These are phyloP conservation scores for Delphinella strobiligena DNA, from an alignment of 2,329 filamentous ascomycete species.

Conservation along the genomic window DNA sequence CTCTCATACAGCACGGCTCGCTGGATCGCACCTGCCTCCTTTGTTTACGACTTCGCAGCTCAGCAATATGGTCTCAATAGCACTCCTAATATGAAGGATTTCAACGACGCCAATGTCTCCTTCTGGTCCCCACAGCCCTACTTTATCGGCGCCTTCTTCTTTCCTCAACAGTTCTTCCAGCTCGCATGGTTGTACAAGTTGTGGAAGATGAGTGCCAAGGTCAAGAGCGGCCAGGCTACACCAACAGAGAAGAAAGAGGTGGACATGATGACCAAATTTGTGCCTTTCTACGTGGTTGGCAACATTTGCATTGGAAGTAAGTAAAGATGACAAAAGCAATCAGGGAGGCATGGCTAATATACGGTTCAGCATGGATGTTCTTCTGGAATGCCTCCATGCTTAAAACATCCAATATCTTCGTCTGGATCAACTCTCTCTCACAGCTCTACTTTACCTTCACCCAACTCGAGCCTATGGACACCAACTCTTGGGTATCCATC, in stretches of 20 bases:
- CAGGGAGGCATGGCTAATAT: background rate
- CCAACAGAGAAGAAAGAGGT: background rate
- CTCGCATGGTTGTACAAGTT: constrained; percentile 46
- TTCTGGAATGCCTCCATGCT: constrained; percentile 46
- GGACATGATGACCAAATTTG: constrained; percentile 24
- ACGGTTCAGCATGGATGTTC: constrained; percentile 41
- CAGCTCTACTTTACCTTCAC: constrained; percentile 44
- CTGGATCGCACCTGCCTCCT: constrained; percentile 42
- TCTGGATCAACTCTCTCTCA: constrained; percentile 41
- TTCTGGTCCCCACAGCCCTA: constrained; percentile 48
- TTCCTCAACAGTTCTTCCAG: constrained; percentile 48
- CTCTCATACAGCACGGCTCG: constrained; percentile 42
- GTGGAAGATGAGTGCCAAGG: constrained; percentile 34
- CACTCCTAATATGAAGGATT: constrained; percentile 46
- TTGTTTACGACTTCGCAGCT: constrained; percentile 44
- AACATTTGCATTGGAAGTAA: constrained; percentile 46
- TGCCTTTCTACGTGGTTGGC: constrained; percentile 43
- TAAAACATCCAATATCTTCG: constrained; percentile 42
- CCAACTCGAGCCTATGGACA: constrained; percentile 37
- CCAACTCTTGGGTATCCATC: constrained; percentile 35
- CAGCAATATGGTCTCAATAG: constrained; percentile 49
- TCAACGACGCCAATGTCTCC: constrained; percentile 45
- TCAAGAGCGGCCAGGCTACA: background rate
- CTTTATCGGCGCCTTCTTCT: constrained; percentile 50
- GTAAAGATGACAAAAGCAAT: background rate